These are phyloP conservation scores for Eremothecium coryli DNA, from an alignment of 1,139 yeast genomes.

Conservation along the genomic window DNA sequence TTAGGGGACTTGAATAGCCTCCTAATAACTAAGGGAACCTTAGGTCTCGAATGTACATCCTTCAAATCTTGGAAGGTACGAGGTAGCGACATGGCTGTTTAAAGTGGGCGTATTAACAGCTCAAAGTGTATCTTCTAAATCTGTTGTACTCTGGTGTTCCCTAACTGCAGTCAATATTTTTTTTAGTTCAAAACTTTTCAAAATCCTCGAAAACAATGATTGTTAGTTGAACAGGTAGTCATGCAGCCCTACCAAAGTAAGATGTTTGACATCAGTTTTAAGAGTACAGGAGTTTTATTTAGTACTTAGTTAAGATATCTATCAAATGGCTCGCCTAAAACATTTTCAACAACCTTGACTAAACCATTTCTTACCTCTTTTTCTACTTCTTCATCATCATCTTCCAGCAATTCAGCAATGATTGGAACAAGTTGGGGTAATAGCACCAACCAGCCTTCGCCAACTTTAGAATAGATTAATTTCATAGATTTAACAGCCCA, in stretches of 20 bases:
- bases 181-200: too few species aligned
- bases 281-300: too few species aligned
- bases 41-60: conserved; percentile 1
- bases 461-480: conserved; percentile 78
- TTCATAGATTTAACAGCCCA: conserved; percentile 80
- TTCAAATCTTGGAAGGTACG: conserved; percentile 9
- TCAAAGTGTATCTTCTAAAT: too few species aligned
- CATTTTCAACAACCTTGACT: conserved; percentile 83
- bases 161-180: too few species aligned
- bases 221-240: too few species aligned
- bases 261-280: conserved; percentile 2
- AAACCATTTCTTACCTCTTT: conserved; percentile 85
- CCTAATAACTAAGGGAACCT: conserved; percentile 36
- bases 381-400: conserved; percentile 90
- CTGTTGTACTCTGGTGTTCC: too few species aligned
- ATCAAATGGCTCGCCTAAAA: conserved; percentile 90
- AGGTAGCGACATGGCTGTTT: conserved; percentile 9
- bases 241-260: too few species aligned
- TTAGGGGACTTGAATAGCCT: conserved; percentile 58
- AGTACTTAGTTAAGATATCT: conserved; percentile 55
- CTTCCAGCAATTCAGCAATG: conserved; percentile 90
- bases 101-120: too few species aligned
- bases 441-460: conserved; percentile 87
- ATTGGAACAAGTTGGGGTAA: conserved; percentile 92
- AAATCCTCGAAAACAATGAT: too few species aligned